Percentiles rank a stretch among this genome's conserved stretches.
These are phyloP conservation scores for Euryodendron excelsum DNA, from an alignment of 148 eudicot species.

Conservation along the genomic window DNA sequence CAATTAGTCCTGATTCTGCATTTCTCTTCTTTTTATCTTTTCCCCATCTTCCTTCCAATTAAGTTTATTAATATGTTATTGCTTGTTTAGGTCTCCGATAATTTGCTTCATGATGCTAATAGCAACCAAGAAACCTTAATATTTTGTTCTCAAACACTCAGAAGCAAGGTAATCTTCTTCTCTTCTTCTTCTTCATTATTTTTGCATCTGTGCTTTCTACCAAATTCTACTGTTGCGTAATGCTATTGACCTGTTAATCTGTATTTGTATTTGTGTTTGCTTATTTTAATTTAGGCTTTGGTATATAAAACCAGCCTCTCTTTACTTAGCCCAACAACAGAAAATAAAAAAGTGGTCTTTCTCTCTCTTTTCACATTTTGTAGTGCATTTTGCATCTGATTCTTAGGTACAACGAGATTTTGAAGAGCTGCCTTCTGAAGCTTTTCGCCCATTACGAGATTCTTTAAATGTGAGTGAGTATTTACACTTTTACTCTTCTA, in stretches of 20 bases:
- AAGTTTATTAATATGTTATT: conserved; percentile 11
- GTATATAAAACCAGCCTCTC: no score
- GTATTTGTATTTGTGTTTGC: background rate
- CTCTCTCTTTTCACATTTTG: background rate
- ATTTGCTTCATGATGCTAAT: conserved; percentile 81
- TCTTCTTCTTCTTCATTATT: background rate
- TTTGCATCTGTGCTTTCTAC: background rate
- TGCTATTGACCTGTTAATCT: background rate
- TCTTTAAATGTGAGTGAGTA: conserved; percentile 73
- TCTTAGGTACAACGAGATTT: conserved; percentile 87
- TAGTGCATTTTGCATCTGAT: conserved; percentile 13
- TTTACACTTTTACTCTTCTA: no score
- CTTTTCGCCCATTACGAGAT: conserved; percentile 80
- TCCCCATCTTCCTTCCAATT: background rate
- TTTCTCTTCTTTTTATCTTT: background rate
- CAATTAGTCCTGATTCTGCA: background rate
- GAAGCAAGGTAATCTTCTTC: conserved; percentile 72
- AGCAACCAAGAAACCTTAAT: conserved; percentile 91
- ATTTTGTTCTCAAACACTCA: conserved; percentile 95
- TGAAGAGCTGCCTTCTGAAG: conserved; percentile 95
- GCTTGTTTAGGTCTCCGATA: conserved; percentile 78
- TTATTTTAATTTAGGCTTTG: no score
- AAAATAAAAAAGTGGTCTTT: background rate
- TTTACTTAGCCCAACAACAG: background rate
- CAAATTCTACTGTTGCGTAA: background rate